phyloP scores from a whole-genome alignment of 164 flowering plant species.

The Umbellularia californica region DNA sequence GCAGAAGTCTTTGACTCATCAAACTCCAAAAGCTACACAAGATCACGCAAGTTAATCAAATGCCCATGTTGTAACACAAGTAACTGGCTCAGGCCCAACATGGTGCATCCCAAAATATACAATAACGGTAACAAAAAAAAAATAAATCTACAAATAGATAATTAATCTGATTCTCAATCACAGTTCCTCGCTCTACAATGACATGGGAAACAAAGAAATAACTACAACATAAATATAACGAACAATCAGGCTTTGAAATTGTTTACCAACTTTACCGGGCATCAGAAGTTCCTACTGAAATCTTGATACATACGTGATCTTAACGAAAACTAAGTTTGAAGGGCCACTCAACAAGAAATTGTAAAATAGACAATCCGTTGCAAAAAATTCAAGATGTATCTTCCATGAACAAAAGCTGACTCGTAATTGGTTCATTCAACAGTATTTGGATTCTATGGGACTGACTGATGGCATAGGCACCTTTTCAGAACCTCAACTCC shows the following conservation, averaged over 20 bases:
- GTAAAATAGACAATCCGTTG: neutral
- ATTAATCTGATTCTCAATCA: neutral
- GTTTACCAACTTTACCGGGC: neutral
- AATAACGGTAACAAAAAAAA: neutral
- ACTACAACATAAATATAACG: neutral
- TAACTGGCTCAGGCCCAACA: neutral
- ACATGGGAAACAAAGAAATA: neutral
- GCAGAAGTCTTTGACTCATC: constrained; percentile 56
- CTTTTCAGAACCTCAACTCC: neutral
- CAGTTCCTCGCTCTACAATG: too few species aligned
- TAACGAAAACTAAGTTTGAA: neutral
- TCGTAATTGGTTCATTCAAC: neutral
- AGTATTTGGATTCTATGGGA: neutral
- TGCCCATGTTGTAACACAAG: neutral
- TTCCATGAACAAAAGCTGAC: neutral
- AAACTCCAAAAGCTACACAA: constrained; percentile 61
- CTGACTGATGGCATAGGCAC: neutral
- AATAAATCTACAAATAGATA: neutral
- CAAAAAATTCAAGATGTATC: too few species aligned
- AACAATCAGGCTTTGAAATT: neutral
- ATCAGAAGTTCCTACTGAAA: neutral
- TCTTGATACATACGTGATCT: neutral
- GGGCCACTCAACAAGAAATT: neutral
- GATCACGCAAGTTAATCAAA: constrained; percentile 2
- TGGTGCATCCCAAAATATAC: neutral